A percentile compares a stretch with the other conserved stretches of the same genome.
phyloP scores from a whole-genome alignment of 2,329 filamentous ascomycete species.

The Pseudogymnoascus sp. region DNA sequence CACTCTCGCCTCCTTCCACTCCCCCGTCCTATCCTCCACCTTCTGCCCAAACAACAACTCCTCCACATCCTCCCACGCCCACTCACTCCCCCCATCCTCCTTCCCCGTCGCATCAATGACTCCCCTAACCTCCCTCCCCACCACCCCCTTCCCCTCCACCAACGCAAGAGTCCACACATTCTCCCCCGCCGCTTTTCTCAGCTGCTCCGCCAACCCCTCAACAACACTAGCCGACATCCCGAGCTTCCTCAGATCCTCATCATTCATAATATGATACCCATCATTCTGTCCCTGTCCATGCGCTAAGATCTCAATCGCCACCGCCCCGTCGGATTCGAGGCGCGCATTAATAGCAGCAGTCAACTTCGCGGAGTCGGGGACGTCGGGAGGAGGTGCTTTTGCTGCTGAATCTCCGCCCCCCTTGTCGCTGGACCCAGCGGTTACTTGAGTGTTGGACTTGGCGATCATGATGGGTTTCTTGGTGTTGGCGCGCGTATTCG shows the following conservation, averaged over 20 bases:
- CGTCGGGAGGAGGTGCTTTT: background rate
- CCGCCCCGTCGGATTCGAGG: background rate
- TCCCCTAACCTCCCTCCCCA: constrained; percentile 57
- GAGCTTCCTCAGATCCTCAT: constrained; percentile 59
- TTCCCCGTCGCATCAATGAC: constrained; percentile 54
- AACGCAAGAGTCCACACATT: constrained; percentile 75
- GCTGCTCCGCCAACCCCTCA: constrained; percentile 57
- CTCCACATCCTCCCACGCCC: constrained; percentile 9
- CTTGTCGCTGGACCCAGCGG: background rate
- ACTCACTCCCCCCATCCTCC: constrained; percentile 27
- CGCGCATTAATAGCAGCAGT: background rate
- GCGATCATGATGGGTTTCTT: background rate
- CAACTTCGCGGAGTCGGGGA: background rate
- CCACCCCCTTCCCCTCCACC: constrained; percentile 51
- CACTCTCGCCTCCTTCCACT: constrained; percentile 16
- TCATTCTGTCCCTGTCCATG: constrained; percentile 24
- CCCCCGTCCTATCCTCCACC: constrained; percentile 14
- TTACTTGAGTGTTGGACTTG: background rate
- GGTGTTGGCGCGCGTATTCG: background rate
- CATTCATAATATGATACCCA: constrained; percentile 36
- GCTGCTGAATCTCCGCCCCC: background rate
- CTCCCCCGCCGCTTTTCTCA: constrained; percentile 60
- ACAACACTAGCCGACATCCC: constrained; percentile 51
- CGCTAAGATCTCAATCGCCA: constrained; percentile 40
- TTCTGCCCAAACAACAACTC: constrained; percentile 16